Percentiles rank a stretch among this genome's conserved stretches.
Conservation (phyloP, 768 basidiomycete genomes). For the Phylloporus sp. region DNA sequence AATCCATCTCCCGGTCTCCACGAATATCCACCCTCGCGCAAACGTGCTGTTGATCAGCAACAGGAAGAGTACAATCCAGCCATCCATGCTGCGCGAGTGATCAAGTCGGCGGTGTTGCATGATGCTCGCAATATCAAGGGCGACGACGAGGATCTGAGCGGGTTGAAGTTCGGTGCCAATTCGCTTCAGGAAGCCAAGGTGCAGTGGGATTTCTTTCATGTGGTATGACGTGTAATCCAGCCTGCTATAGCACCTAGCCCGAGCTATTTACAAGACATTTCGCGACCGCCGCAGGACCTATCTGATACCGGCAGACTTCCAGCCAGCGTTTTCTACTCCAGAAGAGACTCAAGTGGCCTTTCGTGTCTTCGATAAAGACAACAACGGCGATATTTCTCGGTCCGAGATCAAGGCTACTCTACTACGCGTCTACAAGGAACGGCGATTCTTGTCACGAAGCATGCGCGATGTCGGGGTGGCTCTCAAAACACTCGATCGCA, state of each 20-base stretch:
- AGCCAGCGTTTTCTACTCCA: constrained; percentile 57
- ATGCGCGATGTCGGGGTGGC: constrained; percentile 73
- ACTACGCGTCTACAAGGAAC: constrained; percentile 72
- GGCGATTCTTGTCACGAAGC: constrained; percentile 66
- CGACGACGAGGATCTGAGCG: constrained; percentile 37
- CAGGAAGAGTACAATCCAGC: constrained; percentile 38
- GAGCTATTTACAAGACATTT: constrained; percentile 59
- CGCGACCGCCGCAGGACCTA: constrained; percentile 51
- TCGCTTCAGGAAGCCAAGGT: constrained; percentile 68
- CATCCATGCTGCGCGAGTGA: constrained; percentile 53
- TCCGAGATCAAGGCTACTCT: constrained; percentile 69
- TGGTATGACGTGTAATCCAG: neutral
- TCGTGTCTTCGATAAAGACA: constrained; percentile 69
- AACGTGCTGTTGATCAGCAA: constrained; percentile 18
- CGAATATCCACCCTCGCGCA: constrained; percentile 38
- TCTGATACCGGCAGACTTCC: constrained; percentile 64
- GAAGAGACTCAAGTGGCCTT: constrained; percentile 62
- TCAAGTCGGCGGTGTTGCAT: constrained; percentile 68
- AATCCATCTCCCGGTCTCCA: constrained; percentile 20
- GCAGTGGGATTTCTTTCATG: neutral
- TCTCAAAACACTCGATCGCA: constrained; percentile 56
- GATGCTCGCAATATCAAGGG: constrained; percentile 70
- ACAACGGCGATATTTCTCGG: constrained; percentile 71
- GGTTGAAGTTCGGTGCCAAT: constrained; percentile 49
- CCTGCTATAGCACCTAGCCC: constrained; percentile 56